Conservation (phyloP, 495 filamentous ascomycete genomes). For the Neurospora sp. region DNA sequence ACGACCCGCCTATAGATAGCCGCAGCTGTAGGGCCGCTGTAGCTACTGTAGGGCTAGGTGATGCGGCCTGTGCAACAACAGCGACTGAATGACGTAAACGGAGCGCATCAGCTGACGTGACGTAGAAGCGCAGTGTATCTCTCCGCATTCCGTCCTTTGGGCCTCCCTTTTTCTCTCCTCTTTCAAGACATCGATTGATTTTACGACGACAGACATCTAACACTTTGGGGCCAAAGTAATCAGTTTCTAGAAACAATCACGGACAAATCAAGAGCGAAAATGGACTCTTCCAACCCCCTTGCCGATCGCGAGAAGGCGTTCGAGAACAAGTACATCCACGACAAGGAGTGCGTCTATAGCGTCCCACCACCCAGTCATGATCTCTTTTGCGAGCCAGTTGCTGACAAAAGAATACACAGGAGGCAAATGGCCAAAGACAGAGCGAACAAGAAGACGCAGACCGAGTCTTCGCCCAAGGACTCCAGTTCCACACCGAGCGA, state of each 20-base stretch:
- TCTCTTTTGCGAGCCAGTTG: background rate
- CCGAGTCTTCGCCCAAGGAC: background rate
- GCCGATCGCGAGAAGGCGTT: constrained; percentile 21
- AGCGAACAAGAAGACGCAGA: constrained; percentile 5
- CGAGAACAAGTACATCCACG: constrained; percentile 23
- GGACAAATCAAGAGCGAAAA: background rate
- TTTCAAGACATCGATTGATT: background rate
- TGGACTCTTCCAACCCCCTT: constrained; percentile 20
- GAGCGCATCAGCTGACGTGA: background rate
- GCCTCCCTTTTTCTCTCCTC: no score
- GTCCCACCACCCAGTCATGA: background rate
- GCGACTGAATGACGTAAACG: background rate
- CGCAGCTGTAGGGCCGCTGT: no score
- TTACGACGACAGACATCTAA: background rate
- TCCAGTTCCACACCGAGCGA: background rate
- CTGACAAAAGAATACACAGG: background rate
- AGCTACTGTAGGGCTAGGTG: background rate
- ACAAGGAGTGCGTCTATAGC: constrained; percentile 17
- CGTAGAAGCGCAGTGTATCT: background rate
- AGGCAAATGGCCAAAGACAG: constrained; percentile 15
- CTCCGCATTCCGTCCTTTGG: background rate
- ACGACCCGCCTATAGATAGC: background rate
- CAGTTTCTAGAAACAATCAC: no score
- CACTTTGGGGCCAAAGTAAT: no score
- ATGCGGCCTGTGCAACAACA: background rate